Conservation (phyloP, 1,284 basidiomycete genomes). For the Ustilago shanxiensis region DNA sequence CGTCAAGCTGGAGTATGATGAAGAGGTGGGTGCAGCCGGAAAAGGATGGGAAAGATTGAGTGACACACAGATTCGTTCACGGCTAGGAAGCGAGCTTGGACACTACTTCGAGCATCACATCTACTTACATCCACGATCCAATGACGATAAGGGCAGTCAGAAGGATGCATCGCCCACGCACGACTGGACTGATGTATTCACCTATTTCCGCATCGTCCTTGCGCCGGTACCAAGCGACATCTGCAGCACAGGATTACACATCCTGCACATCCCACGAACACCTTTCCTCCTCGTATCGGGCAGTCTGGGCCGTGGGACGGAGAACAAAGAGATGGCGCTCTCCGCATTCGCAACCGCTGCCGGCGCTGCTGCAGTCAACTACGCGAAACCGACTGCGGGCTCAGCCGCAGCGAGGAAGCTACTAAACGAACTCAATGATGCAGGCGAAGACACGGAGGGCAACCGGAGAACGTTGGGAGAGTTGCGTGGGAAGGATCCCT, state of each 20-base stretch:
- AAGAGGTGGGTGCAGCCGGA: conserved; percentile 26
- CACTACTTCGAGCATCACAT: conserved; percentile 59
- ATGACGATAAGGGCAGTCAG: neutral
- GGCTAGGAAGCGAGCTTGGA: conserved; percentile 45
- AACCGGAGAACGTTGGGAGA: conserved; percentile 46
- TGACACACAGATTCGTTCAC: conserved; percentile 29
- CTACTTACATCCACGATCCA: conserved; percentile 35
- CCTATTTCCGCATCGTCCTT: conserved; percentile 53
- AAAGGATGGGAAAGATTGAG: conserved; percentile 37
- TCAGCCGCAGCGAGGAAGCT: conserved; percentile 32
- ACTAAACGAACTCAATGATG: conserved; percentile 32
- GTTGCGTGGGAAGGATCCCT: conserved; percentile 51
- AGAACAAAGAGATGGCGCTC: conserved; percentile 48
- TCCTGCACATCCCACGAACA: conserved; percentile 49
- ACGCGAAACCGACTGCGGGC: conserved; percentile 27
- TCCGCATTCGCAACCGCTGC: conserved; percentile 48
- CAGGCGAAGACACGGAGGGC: conserved; percentile 25
- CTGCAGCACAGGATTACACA: conserved; percentile 47
- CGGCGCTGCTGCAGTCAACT: conserved; percentile 44
- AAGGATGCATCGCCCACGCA: neutral
- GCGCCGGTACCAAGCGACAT: conserved; percentile 42
- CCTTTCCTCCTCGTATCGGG: conserved; percentile 53
- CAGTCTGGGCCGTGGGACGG: conserved; percentile 36
- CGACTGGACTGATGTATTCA: conserved; percentile 43
- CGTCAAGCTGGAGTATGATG: conserved; percentile 50